phyloP scores from a whole-genome alignment of 2,329 filamentous ascomycete genomes.

The Diplodia intermedia region DNA sequence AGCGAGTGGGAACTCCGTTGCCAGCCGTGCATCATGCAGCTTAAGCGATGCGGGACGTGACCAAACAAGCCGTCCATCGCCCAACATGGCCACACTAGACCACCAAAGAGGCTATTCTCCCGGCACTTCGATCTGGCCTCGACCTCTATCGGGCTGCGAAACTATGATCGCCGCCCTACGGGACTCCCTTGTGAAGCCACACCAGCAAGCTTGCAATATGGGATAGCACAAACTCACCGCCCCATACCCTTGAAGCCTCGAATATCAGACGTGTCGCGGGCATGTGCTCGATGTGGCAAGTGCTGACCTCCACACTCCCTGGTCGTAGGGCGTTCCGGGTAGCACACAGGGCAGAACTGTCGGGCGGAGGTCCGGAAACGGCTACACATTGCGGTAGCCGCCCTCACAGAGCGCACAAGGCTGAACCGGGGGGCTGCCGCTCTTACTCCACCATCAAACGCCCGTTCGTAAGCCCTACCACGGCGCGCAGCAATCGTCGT shows the following conservation, averaged over 20 bases:
- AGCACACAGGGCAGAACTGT: constrained; percentile 12
- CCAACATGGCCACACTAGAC: constrained; percentile 18
- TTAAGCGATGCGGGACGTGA: constrained; percentile 30
- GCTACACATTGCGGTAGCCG: constrained; percentile 7
- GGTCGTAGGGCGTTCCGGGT: constrained; percentile 9
- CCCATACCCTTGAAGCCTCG: not conserved
- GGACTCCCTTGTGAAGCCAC: not conserved
- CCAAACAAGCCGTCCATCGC: constrained; percentile 19
- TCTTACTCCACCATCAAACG: not conserved
- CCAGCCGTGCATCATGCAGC: constrained; percentile 30
- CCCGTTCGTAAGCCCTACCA: constrained; percentile 23
- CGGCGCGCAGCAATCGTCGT: not conserved
- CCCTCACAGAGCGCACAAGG: constrained; percentile 21
- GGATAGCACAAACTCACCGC: constrained; percentile 20
- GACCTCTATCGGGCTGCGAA: not conserved
- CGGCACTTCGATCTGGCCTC: not conserved
- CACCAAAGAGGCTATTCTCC: constrained; percentile 22
- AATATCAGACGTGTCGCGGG: constrained; percentile 27
- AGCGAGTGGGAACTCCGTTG: constrained; percentile 26
- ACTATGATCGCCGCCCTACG: not conserved
- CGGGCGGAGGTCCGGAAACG: constrained; percentile 19
- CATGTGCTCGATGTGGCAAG: constrained; percentile 15
- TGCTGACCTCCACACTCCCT: constrained; percentile 24
- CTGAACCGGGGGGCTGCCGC: constrained; percentile 5
- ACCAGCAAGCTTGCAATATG: not conserved